A percentile compares a stretch with the other conserved stretches of the same genome.
Evolutionary conservation across 73 alveolate genomes (phyloP).

Genomic region (Paramecium octaurelia): DNA sequence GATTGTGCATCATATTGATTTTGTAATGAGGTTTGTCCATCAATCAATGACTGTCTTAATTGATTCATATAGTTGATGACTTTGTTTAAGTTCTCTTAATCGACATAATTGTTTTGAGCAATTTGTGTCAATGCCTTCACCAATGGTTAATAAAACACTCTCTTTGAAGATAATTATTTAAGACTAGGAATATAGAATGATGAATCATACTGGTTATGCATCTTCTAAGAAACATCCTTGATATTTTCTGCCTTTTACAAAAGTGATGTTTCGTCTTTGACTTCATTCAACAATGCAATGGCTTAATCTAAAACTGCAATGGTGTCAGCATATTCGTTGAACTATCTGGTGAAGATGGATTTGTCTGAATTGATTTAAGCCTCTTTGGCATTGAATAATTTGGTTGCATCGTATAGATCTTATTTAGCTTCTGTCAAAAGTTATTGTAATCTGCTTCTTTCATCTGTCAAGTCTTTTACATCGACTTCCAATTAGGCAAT

Average conservation of each 20-base stretch:
- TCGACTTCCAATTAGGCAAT: conserved; percentile 40
- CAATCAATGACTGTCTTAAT: conserved; percentile 5
- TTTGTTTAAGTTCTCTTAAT: conserved; percentile 44
- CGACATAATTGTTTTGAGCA: conserved; percentile 7
- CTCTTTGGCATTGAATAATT: conserved; percentile 6
- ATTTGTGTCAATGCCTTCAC: not conserved
- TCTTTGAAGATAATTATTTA: not conserved
- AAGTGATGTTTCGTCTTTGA: conserved; percentile 9
- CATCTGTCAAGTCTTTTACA: not conserved
- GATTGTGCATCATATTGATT: conserved; percentile 1
- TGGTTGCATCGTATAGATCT: conserved; percentile 33
- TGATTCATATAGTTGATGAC: not conserved
- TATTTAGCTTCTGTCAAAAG: not conserved
- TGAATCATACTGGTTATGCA: not conserved
- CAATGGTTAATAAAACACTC: conserved; percentile 43
- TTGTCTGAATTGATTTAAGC: not conserved
- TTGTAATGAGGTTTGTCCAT: conserved; percentile 6
- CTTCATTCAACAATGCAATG: conserved; percentile 2
- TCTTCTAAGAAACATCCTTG: not conserved
- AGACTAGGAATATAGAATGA: not conserved
- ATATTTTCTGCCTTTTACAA: not conserved
- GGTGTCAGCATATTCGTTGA: conserved; percentile 25
- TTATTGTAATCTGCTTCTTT: not conserved
- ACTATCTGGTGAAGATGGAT: not conserved
- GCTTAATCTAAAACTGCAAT: conserved; percentile 34